phyloP scores from a whole-genome alignment of 257 asterid species.

The Salvia hispanica region DNA sequence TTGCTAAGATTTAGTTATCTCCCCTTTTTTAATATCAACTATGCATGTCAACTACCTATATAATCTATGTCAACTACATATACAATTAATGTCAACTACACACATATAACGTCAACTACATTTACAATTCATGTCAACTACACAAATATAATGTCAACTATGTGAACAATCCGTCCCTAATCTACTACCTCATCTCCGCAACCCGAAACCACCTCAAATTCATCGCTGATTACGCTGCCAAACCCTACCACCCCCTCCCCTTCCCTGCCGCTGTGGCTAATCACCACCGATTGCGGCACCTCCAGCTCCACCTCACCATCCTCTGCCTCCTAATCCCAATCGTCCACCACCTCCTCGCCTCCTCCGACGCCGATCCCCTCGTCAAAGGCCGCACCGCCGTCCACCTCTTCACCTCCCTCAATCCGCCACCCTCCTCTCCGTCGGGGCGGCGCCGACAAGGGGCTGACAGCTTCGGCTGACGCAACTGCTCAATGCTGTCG shows the following conservation, averaged over 20 bases:
- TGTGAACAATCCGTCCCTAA: too few species aligned
- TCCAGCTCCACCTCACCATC: slow-evolving; percentile 64
- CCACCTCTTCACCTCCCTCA: slow-evolving; percentile 80
- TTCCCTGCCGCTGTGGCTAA: slow-evolving; percentile 31
- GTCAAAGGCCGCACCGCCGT: slow-evolving; percentile 82
- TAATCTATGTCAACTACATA: too few species aligned
- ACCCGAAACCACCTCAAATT: slow-evolving; percentile 71
- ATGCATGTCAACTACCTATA: too few species aligned
- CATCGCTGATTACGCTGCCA: slow-evolving; percentile 74
- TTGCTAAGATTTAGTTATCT: too few species aligned
- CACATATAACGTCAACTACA: too few species aligned
- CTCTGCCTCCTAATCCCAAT: slow-evolving; percentile 57
- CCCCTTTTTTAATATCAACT: too few species aligned
- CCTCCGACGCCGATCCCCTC: slow-evolving; percentile 78
- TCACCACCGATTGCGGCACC: slow-evolving; percentile 55
- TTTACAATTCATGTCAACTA: too few species aligned
- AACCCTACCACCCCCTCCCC: slow-evolving; percentile 70
- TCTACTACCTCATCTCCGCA: slow-evolving; percentile 76
- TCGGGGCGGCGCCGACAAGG: too few species aligned
- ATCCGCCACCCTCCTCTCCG: slow-evolving; percentile 60
- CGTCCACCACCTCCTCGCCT: slow-evolving; percentile 55
- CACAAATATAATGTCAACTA: too few species aligned
- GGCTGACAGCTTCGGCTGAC: too few species aligned
- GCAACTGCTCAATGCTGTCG: too few species aligned
- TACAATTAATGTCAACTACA: too few species aligned